Base-by-base conservation (phyloP, 1,139 yeast genomes). In the Geotrichum aggregatum region DNA sequence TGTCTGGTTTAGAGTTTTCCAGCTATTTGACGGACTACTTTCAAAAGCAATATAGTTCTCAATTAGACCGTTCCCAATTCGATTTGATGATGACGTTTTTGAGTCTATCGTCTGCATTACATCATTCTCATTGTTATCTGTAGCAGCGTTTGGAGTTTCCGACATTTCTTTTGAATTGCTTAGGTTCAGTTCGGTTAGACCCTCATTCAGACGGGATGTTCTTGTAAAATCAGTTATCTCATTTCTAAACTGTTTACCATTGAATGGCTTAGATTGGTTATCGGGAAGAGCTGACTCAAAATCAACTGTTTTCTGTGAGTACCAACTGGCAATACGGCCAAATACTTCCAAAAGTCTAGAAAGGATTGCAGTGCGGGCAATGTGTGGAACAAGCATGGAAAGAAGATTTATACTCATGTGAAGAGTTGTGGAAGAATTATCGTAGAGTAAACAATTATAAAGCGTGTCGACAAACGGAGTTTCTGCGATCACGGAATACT, bases 341-440 rank as follows among this genome's bases (percentile, higher is more conserved):
- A 74, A 77, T 1, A 79, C 66, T 0, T 76, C 69, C 47, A 79
- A 71, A 7, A 82, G 57, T 38, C 75, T 76, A 0, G 79, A 73
- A 5, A 80, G 58, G 47, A 67, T 66, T 0, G 62, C 0, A 69
- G 63, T 2, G 79, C 60, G 18, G 61, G 66, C 56, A 28, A 68
- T 66, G 56, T 78, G 79, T 0, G 87, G 87, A 6, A 82, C 62
- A 8, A 77, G 54, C 83, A 83, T 80, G 5, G 77, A 73, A 47
- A 82, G 57, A 0, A 74, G 64, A 1, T 77, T 72, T 14, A 78
- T 61, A 1, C 77, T 72, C 6, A 76, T 66, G 30, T 73, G 69
- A 16, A 82, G 65, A 1, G 73, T 66, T 1, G 73, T 67, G 7
- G 74, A 71, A 40, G 77, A 71, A 16, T 68, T 64, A 59, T 83